Evolutionary conservation across 2,329 filamentous ascomycete species (phyloP), one percentile per base, ranked within the genome.

Genomic region (Clarireedia paspali): DNA sequence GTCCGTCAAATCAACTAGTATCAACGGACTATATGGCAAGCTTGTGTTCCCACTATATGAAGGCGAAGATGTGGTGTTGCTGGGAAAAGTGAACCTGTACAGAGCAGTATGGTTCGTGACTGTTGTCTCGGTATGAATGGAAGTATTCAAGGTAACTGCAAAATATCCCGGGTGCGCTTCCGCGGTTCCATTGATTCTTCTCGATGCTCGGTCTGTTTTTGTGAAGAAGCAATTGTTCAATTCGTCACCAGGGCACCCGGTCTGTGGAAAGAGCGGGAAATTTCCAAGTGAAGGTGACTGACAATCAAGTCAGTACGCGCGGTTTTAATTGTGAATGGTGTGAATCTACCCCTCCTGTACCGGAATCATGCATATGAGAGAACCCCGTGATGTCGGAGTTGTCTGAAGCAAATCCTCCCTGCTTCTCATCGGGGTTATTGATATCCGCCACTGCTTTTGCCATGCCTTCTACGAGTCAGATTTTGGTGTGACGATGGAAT

Each of bases 221-320:
- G 79, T 76, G 64, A 81, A 88, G 6, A 71, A 73, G 67, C 85
- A 89, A 4, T 73, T 72, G 63, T 88, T 74, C 50, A 89, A 70
- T 44, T 83, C 79, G 56, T 87, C 80, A 6, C 73, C 75, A 0
- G 77, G 73, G 60, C 87, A 90, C 40, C 74, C 73, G 4, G 78
- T 71, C 60, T 87, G 85, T 0, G 85, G 77, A 59, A 90, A 89
- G 1, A 90, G 73, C 0, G 87, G 82, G 57, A 90, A 90, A 63
- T 88, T 89, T n/a, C 87, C 87, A 6, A 89, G 71, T 2, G 83
- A 88, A 0, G 85, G 81, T 0, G 71, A 62, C 0, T 30, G 10
- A 30, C 7, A 30, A 30, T 3, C 27, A 30, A 30, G 27, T 30
- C 27, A 30, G 27, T 30, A 30, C 7, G 4, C 10, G 27, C 4